phyloP scores from a whole-genome alignment of 371 early-diverging fungal genomes.

The Mortierella sp. region DNA sequence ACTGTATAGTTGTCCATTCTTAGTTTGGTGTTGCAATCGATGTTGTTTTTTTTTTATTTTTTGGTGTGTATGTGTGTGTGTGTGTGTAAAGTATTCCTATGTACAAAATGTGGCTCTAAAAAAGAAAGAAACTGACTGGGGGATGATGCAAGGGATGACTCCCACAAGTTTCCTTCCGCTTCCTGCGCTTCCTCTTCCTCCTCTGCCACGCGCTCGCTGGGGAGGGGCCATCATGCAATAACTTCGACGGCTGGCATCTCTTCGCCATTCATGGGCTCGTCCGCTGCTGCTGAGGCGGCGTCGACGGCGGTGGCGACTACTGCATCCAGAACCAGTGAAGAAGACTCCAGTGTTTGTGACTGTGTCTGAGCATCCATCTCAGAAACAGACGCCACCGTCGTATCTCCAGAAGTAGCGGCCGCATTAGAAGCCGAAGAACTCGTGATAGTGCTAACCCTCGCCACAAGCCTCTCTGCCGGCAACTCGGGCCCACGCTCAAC shows the following conservation, averaged over 20 bases:
- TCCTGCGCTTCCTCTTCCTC: not conserved
- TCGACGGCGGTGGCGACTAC: not conserved
- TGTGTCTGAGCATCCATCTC: not conserved
- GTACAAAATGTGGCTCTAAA: not conserved
- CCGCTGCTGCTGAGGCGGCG: not conserved
- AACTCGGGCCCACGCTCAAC: conserved; percentile 45
- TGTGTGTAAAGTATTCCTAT: not conserved
- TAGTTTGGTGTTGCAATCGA: not conserved
- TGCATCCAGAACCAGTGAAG: not conserved
- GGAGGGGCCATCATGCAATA: not conserved
- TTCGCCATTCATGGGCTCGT: conserved; percentile 1
- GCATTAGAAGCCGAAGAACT: not conserved
- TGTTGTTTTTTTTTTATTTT: not conserved
- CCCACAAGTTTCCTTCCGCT: not conserved
- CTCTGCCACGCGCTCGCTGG: not conserved
- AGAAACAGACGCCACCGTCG: not conserved
- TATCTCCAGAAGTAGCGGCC: not conserved
- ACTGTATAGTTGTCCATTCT: not conserved
- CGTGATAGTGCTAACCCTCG: not conserved
- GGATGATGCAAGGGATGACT: not conserved
- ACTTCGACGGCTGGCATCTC: not conserved
- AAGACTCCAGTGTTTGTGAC: not conserved
- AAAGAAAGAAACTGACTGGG: not conserved
- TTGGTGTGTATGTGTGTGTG: not conserved
- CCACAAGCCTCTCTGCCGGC: conserved; percentile 11